These are phyloP conservation scores for Torulaspora microellipsoides DNA, from an alignment of 805 yeast genomes.

Conservation along the genomic window DNA sequence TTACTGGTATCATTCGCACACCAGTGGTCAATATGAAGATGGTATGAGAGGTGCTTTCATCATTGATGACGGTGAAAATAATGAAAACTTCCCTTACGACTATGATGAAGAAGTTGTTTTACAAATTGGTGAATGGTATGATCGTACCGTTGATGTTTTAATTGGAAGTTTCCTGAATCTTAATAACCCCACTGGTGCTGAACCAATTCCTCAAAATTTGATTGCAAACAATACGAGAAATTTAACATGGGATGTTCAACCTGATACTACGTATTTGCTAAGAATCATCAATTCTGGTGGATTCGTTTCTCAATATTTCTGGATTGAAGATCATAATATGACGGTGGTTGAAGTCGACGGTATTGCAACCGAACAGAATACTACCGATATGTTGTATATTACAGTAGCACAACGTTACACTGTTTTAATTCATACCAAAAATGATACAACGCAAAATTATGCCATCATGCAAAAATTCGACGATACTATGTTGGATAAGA, in stretches of 20 bases:
- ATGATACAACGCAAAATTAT: constrained; percentile 57
- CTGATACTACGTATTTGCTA: constrained; percentile 78
- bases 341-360: constrained; percentile 93
- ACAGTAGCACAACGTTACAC: constrained; percentile 92
- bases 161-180: constrained; percentile 54
- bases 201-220: constrained; percentile 83
- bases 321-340: constrained; percentile 82
- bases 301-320: constrained; percentile 83
- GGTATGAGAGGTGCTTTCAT: constrained; percentile 82
- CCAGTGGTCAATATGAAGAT: constrained; percentile 85
- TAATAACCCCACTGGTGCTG: constrained; percentile 96
- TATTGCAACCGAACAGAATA: constrained; percentile 69
- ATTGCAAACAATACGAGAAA: constrained; percentile 79
- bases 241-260: constrained; percentile 72
- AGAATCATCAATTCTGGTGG: constrained; percentile 86
- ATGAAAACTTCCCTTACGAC: constrained; percentile 54
- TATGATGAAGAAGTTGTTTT: constrained; percentile 76
- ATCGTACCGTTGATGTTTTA: constrained; percentile 47
- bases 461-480: constrained; percentile 83
- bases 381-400: constrained; percentile 67
- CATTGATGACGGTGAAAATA: constrained; percentile 56
- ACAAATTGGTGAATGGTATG: constrained; percentile 86
- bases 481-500: constrained; percentile 71
- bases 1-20: constrained; percentile 97
- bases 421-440: constrained; percentile 69